Evolutionary conservation across 1,284 basidiomycete genomes (phyloP).

Genomic region (Naganishia liquefaciens): DNA sequence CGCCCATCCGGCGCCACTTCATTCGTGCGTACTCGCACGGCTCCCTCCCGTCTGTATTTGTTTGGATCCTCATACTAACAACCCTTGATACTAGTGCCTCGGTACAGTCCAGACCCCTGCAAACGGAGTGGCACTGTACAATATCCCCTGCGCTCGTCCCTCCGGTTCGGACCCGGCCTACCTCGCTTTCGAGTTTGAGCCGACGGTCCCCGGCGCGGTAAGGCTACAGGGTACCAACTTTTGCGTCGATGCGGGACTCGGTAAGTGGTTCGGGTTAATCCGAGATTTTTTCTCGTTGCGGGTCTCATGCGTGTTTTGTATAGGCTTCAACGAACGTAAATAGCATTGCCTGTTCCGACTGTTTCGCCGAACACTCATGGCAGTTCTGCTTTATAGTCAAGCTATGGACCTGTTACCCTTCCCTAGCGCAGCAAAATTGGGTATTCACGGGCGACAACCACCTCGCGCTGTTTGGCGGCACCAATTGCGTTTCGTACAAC

Average conservation of each 20-base stretch:
- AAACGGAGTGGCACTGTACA: background rate
- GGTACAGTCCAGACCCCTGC: constrained; percentile 6
- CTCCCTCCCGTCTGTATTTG: background rate
- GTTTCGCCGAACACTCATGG: background rate
- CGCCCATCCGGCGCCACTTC: background rate
- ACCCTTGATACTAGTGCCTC: background rate
- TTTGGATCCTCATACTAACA: background rate
- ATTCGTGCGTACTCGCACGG: background rate
- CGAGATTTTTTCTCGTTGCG: background rate
- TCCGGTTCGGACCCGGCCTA: constrained; percentile 6
- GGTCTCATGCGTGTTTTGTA: background rate
- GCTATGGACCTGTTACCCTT: constrained; percentile 30
- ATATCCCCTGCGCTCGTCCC: constrained; percentile 10
- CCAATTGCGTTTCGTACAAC: constrained; percentile 13
- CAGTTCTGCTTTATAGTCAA: background rate
- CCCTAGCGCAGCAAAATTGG: constrained; percentile 4
- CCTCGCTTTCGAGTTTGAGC: constrained; percentile 7
- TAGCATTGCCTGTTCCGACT: background rate
- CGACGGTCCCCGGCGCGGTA: constrained; percentile 8
- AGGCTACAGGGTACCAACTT: constrained; percentile 30
- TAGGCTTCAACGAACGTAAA: constrained; percentile 22
- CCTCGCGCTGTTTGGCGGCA: constrained; percentile 42
- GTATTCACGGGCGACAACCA: constrained; percentile 37
- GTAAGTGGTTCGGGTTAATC: constrained; percentile 21
- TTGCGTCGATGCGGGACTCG: constrained; percentile 34